Evolutionary conservation across 2,329 filamentous ascomycete genomes (phyloP).

Genomic region (Thielaviopsis populi): DNA sequence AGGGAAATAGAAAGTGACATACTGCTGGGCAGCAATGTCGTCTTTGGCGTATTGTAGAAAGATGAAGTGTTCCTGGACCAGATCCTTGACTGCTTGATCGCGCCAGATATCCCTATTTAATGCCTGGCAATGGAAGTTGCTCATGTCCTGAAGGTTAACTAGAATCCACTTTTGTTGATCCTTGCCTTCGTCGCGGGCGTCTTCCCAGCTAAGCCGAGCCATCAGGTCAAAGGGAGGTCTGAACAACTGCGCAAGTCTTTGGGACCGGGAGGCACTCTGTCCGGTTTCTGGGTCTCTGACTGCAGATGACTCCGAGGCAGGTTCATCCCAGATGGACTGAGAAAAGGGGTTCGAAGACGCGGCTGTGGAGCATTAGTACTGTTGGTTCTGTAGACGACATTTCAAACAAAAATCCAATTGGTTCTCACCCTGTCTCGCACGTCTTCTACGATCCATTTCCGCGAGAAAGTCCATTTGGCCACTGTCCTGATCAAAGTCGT

Average conservation of each 20-base stretch:
- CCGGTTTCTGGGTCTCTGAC: constrained; percentile 15
- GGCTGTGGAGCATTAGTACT: constrained; percentile 5
- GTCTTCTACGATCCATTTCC: constrained; percentile 11
- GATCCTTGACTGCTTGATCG: constrained; percentile 59
- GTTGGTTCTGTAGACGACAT: background rate
- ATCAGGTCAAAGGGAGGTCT: constrained; percentile 87
- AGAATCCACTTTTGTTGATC: constrained; percentile 85
- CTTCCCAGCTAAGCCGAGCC: constrained; percentile 62
- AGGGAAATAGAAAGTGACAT: constrained; percentile 79
- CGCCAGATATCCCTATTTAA: constrained; percentile 96
- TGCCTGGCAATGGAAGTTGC: constrained; percentile 86
- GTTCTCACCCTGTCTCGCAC: constrained; percentile 9
- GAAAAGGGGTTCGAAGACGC: constrained; percentile 25
- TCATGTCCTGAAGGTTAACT: constrained; percentile 87
- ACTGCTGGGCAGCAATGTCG: constrained; percentile 61
- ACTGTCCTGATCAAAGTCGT: constrained; percentile 5
- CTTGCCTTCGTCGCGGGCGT: constrained; percentile 71
- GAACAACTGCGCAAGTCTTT: constrained; percentile 77
- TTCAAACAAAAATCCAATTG: background rate
- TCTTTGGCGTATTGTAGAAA: constrained; percentile 91
- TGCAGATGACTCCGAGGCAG: constrained; percentile 9
- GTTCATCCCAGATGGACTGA: constrained; percentile 28
- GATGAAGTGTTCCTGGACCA: constrained; percentile 81
- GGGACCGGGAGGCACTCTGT: constrained; percentile 43
- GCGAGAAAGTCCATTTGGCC: constrained; percentile 6